Evolutionary conservation across 1,139 yeast genomes (phyloP), one percentile per base, ranked within the genome.

Genomic region (Lodderomyces theae): DNA sequence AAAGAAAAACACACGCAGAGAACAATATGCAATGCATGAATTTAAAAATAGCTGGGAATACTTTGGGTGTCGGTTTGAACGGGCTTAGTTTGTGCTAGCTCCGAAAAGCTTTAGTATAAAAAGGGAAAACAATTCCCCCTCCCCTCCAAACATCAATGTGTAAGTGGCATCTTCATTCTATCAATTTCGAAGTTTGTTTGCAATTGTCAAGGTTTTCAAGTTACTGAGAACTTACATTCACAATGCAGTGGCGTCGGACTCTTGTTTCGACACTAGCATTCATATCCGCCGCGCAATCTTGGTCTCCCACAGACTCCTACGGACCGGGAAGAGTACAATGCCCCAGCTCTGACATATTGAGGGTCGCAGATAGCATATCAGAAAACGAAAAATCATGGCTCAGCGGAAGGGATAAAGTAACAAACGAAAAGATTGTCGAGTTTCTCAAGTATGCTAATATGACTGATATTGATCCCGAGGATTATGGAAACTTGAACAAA

Each of bases 311-410:
- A 0, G 76, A 79, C 39, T 72, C 81, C 0, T 85, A 85, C 53
- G 86, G 86, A 1, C 95, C 95, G 2, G 82, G 77, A 1, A 60
- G 62, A 24, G 77, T 80, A 9, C 62, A 72, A 0, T 84, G 92
- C 57, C 88, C 88, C 0, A 44, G 61, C 10, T 47, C 50, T 21
- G 47, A 49, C 5, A 41, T 61, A 2, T 41, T 59, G 4, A 46
- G 68, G 47, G 44, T 38, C 6, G 67, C 68, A 0, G 48, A 52
- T 35, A 51, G 60, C 9, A 51, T 76, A 5, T 71, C 77, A 0
- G 49, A 53, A 2, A 56, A 58, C n/a, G 82, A 77, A 51, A 35
- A 45, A 5, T 60, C 53, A 0, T 77, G 80, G 79, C 49, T 79
- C 15, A 53, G 61, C 18, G 65, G 58, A 12, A 68, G 96, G 53